Base-by-base conservation (phyloP, 140 eudicot genomes). In the Ambrosia hybrid region DNA sequence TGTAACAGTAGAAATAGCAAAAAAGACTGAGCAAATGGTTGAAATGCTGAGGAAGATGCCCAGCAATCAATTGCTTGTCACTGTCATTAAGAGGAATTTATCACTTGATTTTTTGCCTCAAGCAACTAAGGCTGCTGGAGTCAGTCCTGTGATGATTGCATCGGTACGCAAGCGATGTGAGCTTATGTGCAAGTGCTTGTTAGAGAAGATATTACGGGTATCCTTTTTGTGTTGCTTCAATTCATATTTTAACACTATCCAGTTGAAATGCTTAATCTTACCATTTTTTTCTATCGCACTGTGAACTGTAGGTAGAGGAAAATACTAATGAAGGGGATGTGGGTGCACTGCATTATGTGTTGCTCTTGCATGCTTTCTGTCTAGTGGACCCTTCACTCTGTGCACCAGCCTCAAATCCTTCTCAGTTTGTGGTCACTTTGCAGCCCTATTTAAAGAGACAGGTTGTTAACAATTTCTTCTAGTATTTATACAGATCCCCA, bases 341-440 rank as follows among this genome's bases (percentile, higher is more conserved):
- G 67, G 82, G 83, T 67, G 83, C 90, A 78, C 99, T 94, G 73
- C 99, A 90, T 68, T 94, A 94, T 78, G 84, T 94, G 38, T 81
- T 85, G 74, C 95, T 88, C 57, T 78, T 94, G 80, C 97, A 94
- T 84, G 89, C 97, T 79, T 94, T 94, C 72, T 94, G 99, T 82
- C 68, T 82, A 37, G 99, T 94, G 69, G 97, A 94, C 88, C 96
- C 97, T 67, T 78, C 89, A 68, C 85, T 94, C 48, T 94, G 99
- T 86, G 95, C 90, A 58, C 99, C 99, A 9, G 88, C 97, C 76
- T 90, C 99, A 51, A 93, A 94, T 86, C 99, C 99, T 73, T 87
- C 99, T 60, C 99, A 94, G 83, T 94, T 94, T 80, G 89, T 90
- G 68, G 89, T 90, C 79, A 94, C 99, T 6, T 77, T 94, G 81